phyloP scores from a whole-genome alignment of 2,329 filamentous ascomycete genomes.

The Whalleya microplaca region DNA sequence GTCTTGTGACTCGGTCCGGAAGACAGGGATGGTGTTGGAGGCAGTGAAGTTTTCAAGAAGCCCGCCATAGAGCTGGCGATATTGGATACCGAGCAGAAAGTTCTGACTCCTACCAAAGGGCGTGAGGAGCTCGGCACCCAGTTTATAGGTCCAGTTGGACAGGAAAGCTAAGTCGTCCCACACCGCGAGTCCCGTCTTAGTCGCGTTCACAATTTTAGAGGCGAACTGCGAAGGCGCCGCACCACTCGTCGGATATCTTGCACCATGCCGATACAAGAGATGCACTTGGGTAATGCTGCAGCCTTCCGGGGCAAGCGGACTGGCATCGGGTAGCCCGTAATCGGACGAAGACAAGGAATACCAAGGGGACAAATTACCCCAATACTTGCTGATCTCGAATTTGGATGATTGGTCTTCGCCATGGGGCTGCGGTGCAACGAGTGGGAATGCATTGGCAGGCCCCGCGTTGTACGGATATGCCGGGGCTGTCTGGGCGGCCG shows the following conservation, averaged over 20 bases:
- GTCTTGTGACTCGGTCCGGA: constrained; percentile 38
- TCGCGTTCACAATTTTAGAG: constrained; percentile 39
- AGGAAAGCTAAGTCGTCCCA: constrained; percentile 36
- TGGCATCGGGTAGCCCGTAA: constrained; percentile 37
- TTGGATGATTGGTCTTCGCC: constrained; percentile 26
- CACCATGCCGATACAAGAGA: constrained; percentile 39
- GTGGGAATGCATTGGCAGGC: constrained; percentile 36
- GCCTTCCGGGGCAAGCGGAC: constrained; percentile 34
- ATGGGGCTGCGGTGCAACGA: constrained; percentile 33
- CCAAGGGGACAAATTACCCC: constrained; percentile 41
- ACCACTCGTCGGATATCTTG: constrained; percentile 38
- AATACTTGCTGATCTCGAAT: constrained; percentile 38
- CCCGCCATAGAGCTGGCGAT: constrained; percentile 46
- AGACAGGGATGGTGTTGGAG: constrained; percentile 43
- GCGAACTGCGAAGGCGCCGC: constrained; percentile 37
- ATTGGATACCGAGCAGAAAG: constrained; percentile 44
- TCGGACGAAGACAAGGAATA: constrained; percentile 39
- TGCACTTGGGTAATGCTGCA: constrained; percentile 39
- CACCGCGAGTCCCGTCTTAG: constrained; percentile 38
- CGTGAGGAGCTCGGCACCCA: constrained; percentile 41
- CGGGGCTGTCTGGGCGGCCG: constrained; percentile 34
- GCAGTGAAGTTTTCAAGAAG: constrained; percentile 48
- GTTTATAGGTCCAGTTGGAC: constrained; percentile 40
- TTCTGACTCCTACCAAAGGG: constrained; percentile 46
- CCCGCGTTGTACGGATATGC: constrained; percentile 35